phyloP scores from a whole-genome alignment of 2,329 filamentous ascomycete species.

The Orbilia ellipsospora region DNA sequence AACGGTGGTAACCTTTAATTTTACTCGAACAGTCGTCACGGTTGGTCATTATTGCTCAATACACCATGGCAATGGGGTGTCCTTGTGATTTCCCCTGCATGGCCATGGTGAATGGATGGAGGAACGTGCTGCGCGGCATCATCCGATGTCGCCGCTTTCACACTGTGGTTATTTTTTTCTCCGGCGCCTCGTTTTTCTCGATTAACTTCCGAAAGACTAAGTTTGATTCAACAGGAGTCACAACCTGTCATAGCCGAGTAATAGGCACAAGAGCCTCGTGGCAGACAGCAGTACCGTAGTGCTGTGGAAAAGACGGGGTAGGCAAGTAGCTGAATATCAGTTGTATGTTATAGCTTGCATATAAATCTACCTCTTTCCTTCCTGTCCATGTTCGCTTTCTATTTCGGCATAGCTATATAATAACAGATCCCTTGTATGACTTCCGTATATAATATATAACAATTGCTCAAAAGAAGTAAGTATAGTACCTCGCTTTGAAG shows the following conservation, averaged over 20 bases:
- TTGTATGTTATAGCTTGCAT: too few relatives aligned
- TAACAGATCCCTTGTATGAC: too few relatives aligned
- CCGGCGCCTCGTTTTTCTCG: too few relatives aligned
- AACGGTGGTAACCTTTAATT: background rate
- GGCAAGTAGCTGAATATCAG: background rate
- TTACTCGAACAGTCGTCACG: slow-evolving; percentile 25
- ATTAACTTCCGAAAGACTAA: background rate
- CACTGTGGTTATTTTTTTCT: too few relatives aligned
- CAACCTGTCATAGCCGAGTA: slow-evolving; percentile 17
- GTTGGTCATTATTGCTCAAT: background rate
- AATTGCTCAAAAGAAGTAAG: too few relatives aligned
- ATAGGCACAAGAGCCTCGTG: background rate
- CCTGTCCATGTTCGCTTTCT: too few relatives aligned
- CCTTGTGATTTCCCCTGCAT: slow-evolving; percentile 1
- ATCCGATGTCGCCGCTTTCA: slow-evolving; percentile 26
- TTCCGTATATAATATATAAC: too few relatives aligned
- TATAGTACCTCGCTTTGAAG: too few relatives aligned
- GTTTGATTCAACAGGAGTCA: slow-evolving; percentile 24
- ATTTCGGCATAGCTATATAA: too few relatives aligned
- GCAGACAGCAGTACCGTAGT: background rate
- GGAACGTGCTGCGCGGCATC: background rate
- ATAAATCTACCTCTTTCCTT: too few relatives aligned
- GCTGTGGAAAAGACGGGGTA: background rate
- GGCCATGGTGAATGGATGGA: too few relatives aligned
- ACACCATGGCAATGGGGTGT: too few relatives aligned